Conservation (phyloP, 805 yeast species). For the Lachancea lanzarotensis region DNA sequence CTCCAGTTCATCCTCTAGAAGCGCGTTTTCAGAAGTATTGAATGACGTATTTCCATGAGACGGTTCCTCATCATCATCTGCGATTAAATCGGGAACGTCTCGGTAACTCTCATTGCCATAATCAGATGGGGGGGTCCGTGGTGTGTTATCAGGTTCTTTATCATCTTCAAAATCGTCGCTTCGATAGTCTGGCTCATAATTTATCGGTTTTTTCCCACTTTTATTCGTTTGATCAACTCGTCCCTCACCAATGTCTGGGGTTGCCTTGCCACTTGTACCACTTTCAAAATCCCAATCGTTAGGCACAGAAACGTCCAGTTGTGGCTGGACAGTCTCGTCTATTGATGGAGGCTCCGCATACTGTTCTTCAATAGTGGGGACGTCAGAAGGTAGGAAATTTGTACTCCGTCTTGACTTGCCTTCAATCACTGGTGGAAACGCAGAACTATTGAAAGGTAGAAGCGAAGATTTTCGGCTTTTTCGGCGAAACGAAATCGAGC, state of each 20-base stretch:
- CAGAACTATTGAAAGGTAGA: conserved; percentile 1
- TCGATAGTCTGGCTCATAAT: conserved; percentile 3
- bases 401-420: conserved; percentile 5
- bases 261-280: background rate
- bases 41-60: conserved; percentile 25
- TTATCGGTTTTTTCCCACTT: background rate
- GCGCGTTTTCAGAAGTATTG: conserved; percentile 31
- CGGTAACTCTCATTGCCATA: conserved; percentile 34
- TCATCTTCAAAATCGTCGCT: conserved; percentile 2
- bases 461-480: conserved; percentile 22
- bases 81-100: conserved; percentile 66
- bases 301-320: background rate
- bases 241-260: background rate
- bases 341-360: conserved; percentile 14
- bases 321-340: background rate
- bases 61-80: conserved; percentile 71
- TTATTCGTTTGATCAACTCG: background rate
- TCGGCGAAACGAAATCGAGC: conserved; percentile 11
- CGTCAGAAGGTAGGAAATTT: conserved; percentile 1
- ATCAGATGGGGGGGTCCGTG: conserved; percentile 11
- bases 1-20: conserved; percentile 26
- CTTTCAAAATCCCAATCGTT: background rate
- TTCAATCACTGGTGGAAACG: background rate
- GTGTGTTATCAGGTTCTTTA: background rate
- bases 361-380: conserved; percentile 4